Conservation (phyloP, 495 filamentous ascomycete species). For the Sordaria brevicollis region DNA sequence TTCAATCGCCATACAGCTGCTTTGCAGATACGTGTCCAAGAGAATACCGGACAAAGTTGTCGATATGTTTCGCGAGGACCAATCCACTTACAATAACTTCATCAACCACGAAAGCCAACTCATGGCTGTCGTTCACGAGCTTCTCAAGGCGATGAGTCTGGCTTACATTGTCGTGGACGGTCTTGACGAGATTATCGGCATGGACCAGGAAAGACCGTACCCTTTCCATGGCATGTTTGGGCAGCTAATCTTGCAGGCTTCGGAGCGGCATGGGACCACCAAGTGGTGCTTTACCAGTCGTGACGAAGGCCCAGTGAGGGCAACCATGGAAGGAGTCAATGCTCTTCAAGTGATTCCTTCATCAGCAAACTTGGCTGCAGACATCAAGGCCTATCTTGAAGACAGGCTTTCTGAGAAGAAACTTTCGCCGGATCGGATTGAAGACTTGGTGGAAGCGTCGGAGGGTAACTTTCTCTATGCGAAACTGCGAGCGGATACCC, state of each 20-base stretch:
- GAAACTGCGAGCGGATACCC: slow-evolving; percentile 12
- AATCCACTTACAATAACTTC: background rate
- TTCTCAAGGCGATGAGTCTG: slow-evolving; percentile 13
- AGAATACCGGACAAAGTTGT: background rate
- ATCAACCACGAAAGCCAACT: background rate
- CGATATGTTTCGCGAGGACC: background rate
- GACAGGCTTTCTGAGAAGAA: background rate
- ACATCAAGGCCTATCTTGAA: slow-evolving; percentile 15
- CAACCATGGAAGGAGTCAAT: slow-evolving; percentile 3
- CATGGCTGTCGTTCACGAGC: slow-evolving; percentile 10
- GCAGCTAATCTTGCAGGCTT: slow-evolving; percentile 1
- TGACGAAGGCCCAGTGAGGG: slow-evolving; percentile 10
- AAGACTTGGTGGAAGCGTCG: slow-evolving; percentile 2
- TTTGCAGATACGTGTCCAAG: background rate
- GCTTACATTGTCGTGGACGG: slow-evolving; percentile 26
- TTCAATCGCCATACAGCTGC: slow-evolving; percentile 19
- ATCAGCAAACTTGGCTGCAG: background rate
- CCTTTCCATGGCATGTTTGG: slow-evolving; percentile 1
- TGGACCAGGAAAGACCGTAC: slow-evolving; percentile 1
- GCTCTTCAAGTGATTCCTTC: slow-evolving; percentile 1
- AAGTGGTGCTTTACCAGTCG: slow-evolving; percentile 29
- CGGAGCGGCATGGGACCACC: slow-evolving; percentile 15
- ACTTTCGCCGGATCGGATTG: background rate
- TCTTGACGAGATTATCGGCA: slow-evolving; percentile 19
- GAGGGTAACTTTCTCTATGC: slow-evolving; percentile 23